phyloP scores from a whole-genome alignment of 345 rosid species.

The Durio zibethinus region DNA sequence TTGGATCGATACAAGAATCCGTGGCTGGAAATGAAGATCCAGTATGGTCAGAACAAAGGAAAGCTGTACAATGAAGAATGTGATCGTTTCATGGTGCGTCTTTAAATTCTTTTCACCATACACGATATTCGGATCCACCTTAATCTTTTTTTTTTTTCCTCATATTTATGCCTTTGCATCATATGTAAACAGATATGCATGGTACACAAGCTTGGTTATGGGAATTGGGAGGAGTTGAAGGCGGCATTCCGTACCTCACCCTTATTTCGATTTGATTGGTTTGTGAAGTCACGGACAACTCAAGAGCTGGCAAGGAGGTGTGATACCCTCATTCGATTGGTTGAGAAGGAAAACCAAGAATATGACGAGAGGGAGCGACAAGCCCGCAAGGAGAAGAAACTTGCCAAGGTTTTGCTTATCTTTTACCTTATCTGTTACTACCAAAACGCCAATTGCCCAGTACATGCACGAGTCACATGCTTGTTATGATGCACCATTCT shows the following conservation, averaged over 20 bases:
- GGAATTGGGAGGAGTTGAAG: conserved; percentile 98
- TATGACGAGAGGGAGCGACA: conserved; percentile 93
- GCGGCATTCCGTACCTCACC: conserved; percentile 81
- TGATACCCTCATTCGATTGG: conserved; percentile 86
- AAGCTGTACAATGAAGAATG: conserved; percentile 97
- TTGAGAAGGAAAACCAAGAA: conserved; percentile 99
- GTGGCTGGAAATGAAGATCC: conserved; percentile 96
- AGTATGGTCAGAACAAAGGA: conserved; percentile 97
- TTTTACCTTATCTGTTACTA: background rate
- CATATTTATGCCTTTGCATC: conserved; percentile 5
- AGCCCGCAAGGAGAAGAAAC: conserved; percentile 96
- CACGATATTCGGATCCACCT: background rate
- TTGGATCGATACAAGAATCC: conserved; percentile 98
- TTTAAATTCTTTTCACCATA: background rate
- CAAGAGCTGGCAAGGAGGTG: conserved; percentile 98
- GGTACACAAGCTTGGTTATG: conserved; percentile 98
- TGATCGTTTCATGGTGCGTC: conserved; percentile 16
- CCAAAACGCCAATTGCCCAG: background rate
- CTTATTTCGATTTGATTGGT: conserved; percentile 93
- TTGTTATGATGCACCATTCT: background rate
- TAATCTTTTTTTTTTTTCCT: conserved; percentile 41
- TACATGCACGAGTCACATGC: background rate
- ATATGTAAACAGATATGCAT: conserved; percentile 66
- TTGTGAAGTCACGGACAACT: conserved; percentile 87
- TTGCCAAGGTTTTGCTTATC: conserved; percentile 62